These are phyloP conservation scores for Nyctanthes arbortristis DNA, from an alignment of 257 asterid species.

Conservation along the genomic window DNA sequence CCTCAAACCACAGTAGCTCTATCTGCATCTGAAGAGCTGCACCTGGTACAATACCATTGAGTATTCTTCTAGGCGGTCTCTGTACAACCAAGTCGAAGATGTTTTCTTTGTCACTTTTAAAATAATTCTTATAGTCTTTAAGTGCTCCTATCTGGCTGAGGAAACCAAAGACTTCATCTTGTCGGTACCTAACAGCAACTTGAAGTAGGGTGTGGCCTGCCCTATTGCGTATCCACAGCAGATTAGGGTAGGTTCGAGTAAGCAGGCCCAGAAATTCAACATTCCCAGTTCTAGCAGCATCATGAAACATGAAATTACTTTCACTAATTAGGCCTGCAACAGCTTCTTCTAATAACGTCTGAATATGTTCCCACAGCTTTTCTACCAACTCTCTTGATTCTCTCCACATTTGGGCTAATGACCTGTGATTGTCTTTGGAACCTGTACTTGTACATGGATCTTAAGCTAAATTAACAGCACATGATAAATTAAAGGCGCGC, in stretches of 20 bases:
- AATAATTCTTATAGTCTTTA: background rate
- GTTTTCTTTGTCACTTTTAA: background rate
- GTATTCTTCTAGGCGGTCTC: background rate
- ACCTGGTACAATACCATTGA: background rate
- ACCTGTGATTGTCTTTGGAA: background rate
- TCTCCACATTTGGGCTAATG: background rate
- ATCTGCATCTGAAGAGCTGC: conserved; percentile 23
- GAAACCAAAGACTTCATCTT: conserved; percentile 14
- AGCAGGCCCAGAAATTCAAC: too few relatives aligned
- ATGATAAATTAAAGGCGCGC: too few relatives aligned
- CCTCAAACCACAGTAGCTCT: conserved; percentile 23
- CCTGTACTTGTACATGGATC: background rate
- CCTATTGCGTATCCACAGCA: too few relatives aligned
- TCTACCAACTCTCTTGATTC: background rate
- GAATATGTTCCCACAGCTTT: background rate
- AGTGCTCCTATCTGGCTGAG: conserved; percentile 1
- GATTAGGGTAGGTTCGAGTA: too few relatives aligned
- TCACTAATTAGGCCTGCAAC: too few relatives aligned
- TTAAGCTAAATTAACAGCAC: too few relatives aligned
- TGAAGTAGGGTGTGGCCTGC: too few relatives aligned
- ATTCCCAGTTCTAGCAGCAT: too few relatives aligned
- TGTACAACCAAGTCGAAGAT: conserved; percentile 21
- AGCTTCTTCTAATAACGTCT: background rate
- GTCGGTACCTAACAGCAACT: conserved; percentile 20
- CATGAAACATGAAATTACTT: conserved; percentile 7